phyloP scores from a whole-genome alignment of 306 rosid genomes.

The Glycyrrhiza uralensis region DNA sequence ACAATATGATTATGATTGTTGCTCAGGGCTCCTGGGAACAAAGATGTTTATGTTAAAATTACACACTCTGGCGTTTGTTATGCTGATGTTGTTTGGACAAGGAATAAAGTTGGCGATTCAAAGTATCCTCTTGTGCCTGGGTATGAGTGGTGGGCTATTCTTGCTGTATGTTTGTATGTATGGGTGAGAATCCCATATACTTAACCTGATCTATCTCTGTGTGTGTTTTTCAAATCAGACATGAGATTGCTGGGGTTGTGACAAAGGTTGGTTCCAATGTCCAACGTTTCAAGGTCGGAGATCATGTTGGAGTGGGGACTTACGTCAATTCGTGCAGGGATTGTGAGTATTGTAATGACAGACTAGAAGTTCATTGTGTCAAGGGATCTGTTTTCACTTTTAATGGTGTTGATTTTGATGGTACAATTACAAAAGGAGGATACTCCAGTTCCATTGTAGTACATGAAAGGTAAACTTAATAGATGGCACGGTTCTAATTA shows the following conservation, averaged over 20 bases:
- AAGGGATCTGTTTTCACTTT: constrained; percentile 53
- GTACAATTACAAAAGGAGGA: constrained; percentile 82
- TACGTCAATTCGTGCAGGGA: constrained; percentile 78
- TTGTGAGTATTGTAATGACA: constrained; percentile 63
- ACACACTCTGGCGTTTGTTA: constrained; percentile 80
- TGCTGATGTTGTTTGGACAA: constrained; percentile 65
- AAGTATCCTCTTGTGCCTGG: constrained; percentile 80
- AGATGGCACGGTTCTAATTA: background rate
- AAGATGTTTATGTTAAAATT: constrained; percentile 64
- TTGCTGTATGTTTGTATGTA: background rate
- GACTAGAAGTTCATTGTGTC: constrained; percentile 47
- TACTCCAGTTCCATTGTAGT: constrained; percentile 69
- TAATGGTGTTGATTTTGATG: constrained; percentile 66
- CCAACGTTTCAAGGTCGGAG: constrained; percentile 61
- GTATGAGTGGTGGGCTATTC: constrained; percentile 35
- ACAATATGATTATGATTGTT: constrained; percentile 19
- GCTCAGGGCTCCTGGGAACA: constrained; percentile 54
- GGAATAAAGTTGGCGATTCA: constrained; percentile 53
- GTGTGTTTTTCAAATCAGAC: constrained; percentile 36
- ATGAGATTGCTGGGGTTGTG: constrained; percentile 79
- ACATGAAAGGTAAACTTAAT: constrained; percentile 55
- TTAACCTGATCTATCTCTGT: background rate
- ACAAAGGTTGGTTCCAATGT: constrained; percentile 62
- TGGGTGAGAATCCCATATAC: background rate
- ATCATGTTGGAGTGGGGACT: constrained; percentile 83